Evolutionary conservation across 768 basidiomycete genomes (phyloP).

Genomic region (Agaricus sinodeliciosus): DNA sequence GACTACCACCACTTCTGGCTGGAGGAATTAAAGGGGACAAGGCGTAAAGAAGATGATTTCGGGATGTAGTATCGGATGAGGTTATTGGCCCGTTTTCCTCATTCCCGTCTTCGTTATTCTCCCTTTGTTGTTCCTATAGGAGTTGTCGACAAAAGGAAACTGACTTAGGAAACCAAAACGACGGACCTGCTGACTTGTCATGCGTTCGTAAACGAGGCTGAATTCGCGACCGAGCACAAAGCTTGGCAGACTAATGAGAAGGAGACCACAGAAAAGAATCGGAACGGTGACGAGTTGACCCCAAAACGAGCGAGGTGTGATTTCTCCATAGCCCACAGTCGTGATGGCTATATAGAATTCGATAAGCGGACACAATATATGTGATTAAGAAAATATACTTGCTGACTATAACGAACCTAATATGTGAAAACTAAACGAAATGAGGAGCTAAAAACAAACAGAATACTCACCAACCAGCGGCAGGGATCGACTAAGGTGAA

Average conservation of each 20-base stretch:
- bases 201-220: slow-evolving; percentile 82
- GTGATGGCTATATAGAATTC: slow-evolving; percentile 53
- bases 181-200: slow-evolving; percentile 46
- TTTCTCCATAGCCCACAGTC: slow-evolving; percentile 90
- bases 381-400: slow-evolving; percentile 26
- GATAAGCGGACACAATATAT: too few relatives aligned
- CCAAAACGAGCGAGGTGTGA: slow-evolving; percentile 82
- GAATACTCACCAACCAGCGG: slow-evolving; percentile 47
- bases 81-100: slow-evolving; percentile 12
- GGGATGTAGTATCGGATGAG: slow-evolving; percentile 7
- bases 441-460: not conserved
- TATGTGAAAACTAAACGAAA: slow-evolving; percentile 17
- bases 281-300: slow-evolving; percentile 83
- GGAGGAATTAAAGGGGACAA: not conserved
- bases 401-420: slow-evolving; percentile 73
- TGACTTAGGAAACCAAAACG: slow-evolving; percentile 7
- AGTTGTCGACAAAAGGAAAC: not conserved
- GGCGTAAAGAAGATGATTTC: not conserved
- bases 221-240: slow-evolving; percentile 93
- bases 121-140: not conserved
- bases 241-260: slow-evolving; percentile 85
- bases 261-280: slow-evolving; percentile 78
- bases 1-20: too few relatives aligned
- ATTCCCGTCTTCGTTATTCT: slow-evolving; percentile 9
- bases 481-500: slow-evolving; percentile 28